These are phyloP conservation scores for Lentinula sp. DNA, from an alignment of 768 basidiomycete species.

Conservation along the genomic window DNA sequence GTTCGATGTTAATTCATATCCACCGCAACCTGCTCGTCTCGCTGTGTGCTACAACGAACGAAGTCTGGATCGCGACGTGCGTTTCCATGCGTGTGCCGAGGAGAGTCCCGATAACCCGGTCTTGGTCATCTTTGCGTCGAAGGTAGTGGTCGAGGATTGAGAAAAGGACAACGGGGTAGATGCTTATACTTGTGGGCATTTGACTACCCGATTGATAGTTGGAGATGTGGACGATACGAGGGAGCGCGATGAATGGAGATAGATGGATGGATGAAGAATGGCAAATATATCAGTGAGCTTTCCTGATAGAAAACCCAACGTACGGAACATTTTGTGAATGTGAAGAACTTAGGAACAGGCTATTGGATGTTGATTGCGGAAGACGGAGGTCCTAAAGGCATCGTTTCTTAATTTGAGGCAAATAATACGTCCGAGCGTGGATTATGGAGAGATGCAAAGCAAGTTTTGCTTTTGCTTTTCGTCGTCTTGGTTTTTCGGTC, in stretches of 20 bases:
- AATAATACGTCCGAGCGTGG: no score
- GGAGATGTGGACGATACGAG: background rate
- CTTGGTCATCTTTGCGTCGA: constrained; percentile 75
- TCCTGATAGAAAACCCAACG: constrained; percentile 9
- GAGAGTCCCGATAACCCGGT: constrained; percentile 94
- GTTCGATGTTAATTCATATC: constrained; percentile 95
- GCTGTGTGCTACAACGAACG: constrained; percentile 90
- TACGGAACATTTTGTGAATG: constrained; percentile 30
- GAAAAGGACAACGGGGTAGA: constrained; percentile 91
- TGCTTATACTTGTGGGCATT: constrained; percentile 65
- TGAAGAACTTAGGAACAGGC: constrained; percentile 18
- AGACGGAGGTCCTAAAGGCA: constrained; percentile 44
- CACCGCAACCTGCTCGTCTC: constrained; percentile 89
- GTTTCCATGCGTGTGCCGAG: constrained; percentile 67
- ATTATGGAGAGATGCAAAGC: no score
- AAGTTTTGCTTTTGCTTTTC: no score
- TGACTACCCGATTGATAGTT: constrained; percentile 30
- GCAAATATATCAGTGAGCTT: no score
- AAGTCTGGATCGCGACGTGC: constrained; percentile 66
- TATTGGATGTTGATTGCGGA: constrained; percentile 44
- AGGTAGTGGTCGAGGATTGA: constrained; percentile 97
- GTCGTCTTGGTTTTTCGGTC: no score
- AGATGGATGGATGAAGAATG: no score
- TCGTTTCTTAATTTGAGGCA: constrained; percentile 16
- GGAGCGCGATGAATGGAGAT: no score